Evolutionary conservation across 2,329 filamentous ascomycete genomes (phyloP).

Genomic region (Aspergillus sp.): DNA sequence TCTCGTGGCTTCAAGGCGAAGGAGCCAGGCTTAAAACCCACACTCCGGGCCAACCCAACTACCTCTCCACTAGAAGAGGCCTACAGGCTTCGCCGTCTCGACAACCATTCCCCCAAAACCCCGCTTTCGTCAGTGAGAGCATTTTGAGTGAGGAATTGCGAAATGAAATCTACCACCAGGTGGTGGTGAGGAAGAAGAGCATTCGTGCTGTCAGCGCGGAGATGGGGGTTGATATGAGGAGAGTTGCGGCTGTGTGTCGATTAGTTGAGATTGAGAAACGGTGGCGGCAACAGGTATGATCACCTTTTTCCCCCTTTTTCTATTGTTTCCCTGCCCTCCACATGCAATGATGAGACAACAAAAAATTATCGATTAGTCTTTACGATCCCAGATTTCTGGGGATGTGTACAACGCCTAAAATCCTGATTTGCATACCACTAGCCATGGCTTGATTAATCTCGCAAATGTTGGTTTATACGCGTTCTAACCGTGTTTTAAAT

Average conservation of each 20-base stretch:
- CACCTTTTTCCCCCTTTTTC: constrained; percentile 2
- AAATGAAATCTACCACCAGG: constrained; percentile 70
- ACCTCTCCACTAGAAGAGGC: constrained; percentile 18
- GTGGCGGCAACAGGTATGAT: constrained; percentile 71
- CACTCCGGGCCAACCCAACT: constrained; percentile 33
- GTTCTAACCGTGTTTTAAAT: neutral
- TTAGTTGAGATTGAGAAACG: constrained; percentile 83
- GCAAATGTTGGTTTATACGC: neutral
- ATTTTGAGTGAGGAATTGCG: constrained; percentile 73
- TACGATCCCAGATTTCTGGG: constrained; percentile 67
- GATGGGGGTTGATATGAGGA: constrained; percentile 74
- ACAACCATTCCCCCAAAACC: constrained; percentile 74
- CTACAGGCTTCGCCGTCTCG: neutral
- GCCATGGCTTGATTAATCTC: neutral
- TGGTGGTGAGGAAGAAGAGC: constrained; percentile 65
- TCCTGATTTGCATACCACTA: constrained; percentile 22
- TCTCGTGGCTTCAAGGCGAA: constrained; percentile 54
- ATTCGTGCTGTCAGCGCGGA: constrained; percentile 76
- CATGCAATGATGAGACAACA: constrained; percentile 64
- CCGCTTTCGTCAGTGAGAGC: constrained; percentile 65
- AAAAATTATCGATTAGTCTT: constrained; percentile 98
- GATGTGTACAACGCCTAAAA: constrained; percentile 62
- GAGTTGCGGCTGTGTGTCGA: constrained; percentile 81
- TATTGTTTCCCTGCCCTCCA: constrained; percentile 1
- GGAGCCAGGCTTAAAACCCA: constrained; percentile 33